A percentile compares a stretch with the other conserved stretches of the same genome.
Evolutionary conservation across 805 yeast genomes (phyloP).

Genomic region (Saturnispora kantuleensis): DNA sequence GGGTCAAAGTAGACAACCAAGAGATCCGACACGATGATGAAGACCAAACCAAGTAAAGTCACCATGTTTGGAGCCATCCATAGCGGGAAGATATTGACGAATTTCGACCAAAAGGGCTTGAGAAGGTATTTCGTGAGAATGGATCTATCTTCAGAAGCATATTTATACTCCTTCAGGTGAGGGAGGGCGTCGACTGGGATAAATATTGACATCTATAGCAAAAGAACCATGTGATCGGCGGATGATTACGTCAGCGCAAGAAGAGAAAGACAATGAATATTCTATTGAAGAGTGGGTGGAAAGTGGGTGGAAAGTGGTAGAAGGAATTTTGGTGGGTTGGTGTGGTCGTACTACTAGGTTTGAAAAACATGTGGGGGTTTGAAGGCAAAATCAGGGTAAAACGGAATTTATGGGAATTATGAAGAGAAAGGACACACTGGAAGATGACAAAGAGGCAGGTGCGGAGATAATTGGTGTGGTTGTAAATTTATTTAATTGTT

Average conservation of each 20-base stretch:
- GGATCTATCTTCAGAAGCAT: slow-evolving; percentile 75
- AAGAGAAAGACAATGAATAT: background rate
- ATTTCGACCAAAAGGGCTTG: slow-evolving; percentile 73
- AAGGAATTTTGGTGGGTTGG: too few species aligned
- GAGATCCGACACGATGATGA: slow-evolving; percentile 53
- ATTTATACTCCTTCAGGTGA: slow-evolving; percentile 23
- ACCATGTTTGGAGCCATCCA: slow-evolving; percentile 92
- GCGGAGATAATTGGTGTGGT: too few species aligned
- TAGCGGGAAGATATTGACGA: slow-evolving; percentile 66
- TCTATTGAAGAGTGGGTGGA: background rate
- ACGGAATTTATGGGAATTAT: too few species aligned
- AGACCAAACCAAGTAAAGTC: slow-evolving; percentile 69
- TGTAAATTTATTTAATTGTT: too few species aligned
- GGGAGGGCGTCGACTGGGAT: slow-evolving; percentile 9
- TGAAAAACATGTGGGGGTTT: too few species aligned
- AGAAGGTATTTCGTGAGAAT: slow-evolving; percentile 62
- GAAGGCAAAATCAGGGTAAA: too few species aligned
- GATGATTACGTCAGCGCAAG: background rate
- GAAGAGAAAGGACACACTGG: too few species aligned
- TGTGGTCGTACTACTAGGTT: too few species aligned
- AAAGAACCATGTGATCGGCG: background rate
- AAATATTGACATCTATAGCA: slow-evolving; percentile 10
- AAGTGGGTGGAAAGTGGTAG: too few species aligned
- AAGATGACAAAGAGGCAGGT: too few species aligned
- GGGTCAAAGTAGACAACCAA: slow-evolving; percentile 71